Evolutionary conservation across 2,329 filamentous ascomycete species (phyloP).

Genomic region (Beauveria australis): DNA sequence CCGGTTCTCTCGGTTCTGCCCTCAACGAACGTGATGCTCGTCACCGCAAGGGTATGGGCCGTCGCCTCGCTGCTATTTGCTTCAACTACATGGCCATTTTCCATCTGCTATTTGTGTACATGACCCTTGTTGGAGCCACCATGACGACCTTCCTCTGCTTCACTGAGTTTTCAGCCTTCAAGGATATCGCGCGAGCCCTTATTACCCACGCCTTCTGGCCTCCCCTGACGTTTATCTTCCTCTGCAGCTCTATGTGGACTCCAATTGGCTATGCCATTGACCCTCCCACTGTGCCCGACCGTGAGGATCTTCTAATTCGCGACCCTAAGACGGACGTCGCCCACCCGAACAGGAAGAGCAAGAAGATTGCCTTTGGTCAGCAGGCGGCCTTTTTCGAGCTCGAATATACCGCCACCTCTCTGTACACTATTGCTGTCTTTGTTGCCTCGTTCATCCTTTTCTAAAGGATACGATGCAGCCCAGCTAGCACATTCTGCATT

Average conservation of each 20-base stretch:
- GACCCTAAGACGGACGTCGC: conserved; percentile 48
- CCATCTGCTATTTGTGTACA: conserved; percentile 46
- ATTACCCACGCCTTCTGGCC: conserved; percentile 56
- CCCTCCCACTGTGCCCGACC: conserved; percentile 49
- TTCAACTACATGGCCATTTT: conserved; percentile 48
- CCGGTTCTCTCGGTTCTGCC: conserved; percentile 46
- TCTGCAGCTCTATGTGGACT: conserved; percentile 47
- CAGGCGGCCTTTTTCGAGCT: conserved; percentile 49
- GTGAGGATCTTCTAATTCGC: conserved; percentile 46
- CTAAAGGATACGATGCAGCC: background rate
- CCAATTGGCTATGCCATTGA: conserved; percentile 54
- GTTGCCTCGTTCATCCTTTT: conserved; percentile 29
- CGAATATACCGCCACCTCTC: conserved; percentile 42
- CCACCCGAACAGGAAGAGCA: conserved; percentile 40
- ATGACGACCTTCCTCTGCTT: conserved; percentile 44
- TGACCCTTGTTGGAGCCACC: conserved; percentile 42
- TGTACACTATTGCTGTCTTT: conserved; percentile 42
- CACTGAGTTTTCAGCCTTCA: conserved; percentile 26
- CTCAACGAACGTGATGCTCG: conserved; percentile 50
- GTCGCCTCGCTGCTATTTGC: conserved; percentile 45
- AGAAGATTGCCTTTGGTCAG: conserved; percentile 46
- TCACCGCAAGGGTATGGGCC: conserved; percentile 42
- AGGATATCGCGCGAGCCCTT: conserved; percentile 40
- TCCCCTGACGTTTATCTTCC: conserved; percentile 48
- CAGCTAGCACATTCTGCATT: background rate